These are phyloP conservation scores for Tephrocybe sp. DNA, from an alignment of 768 basidiomycete genomes.

Conservation along the genomic window DNA sequence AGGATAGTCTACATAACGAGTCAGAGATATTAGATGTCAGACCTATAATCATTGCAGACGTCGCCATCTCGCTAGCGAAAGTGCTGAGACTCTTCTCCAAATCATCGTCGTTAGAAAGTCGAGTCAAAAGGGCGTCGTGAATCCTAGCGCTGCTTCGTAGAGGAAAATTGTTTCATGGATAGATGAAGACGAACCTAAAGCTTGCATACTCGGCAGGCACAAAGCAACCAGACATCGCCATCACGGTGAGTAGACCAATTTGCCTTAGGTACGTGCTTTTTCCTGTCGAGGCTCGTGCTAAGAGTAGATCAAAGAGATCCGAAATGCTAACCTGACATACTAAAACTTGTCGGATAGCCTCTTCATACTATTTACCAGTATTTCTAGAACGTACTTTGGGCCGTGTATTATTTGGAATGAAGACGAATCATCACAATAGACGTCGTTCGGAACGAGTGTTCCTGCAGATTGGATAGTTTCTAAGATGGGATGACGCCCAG, in stretches of 20 bases:
- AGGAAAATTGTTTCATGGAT: background rate
- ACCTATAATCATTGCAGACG: slow-evolving; percentile 90
- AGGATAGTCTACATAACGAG: background rate
- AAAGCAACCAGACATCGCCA: slow-evolving; percentile 90
- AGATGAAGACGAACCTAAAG: slow-evolving; percentile 50
- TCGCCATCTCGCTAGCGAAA: slow-evolving; percentile 94
- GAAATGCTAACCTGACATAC: slow-evolving; percentile 40
- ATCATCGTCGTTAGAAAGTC: slow-evolving; percentile 93
- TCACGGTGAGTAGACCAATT: slow-evolving; percentile 75
- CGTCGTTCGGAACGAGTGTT: slow-evolving; percentile 83
- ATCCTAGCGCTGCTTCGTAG: slow-evolving; percentile 39
- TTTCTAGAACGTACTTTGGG: slow-evolving; percentile 61
- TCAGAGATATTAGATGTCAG: slow-evolving; percentile 1
- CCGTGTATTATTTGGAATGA: slow-evolving; percentile 92
- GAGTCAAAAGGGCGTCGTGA: slow-evolving; percentile 79
- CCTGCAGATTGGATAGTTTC: slow-evolving; percentile 69
- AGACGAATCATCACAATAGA: slow-evolving; percentile 81
- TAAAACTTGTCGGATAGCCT: slow-evolving; percentile 14
- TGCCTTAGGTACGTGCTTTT: slow-evolving; percentile 95
- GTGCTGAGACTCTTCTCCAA: slow-evolving; percentile 89
- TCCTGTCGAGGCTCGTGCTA: slow-evolving; percentile 36
- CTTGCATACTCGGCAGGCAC: slow-evolving; percentile 94
- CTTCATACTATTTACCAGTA: background rate
- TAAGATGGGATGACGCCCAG: slow-evolving; percentile 84
- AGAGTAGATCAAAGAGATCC: background rate